These are phyloP conservation scores for Penicillium freii DNA, from an alignment of 2,329 filamentous ascomycete genomes.

Conservation along the genomic window DNA sequence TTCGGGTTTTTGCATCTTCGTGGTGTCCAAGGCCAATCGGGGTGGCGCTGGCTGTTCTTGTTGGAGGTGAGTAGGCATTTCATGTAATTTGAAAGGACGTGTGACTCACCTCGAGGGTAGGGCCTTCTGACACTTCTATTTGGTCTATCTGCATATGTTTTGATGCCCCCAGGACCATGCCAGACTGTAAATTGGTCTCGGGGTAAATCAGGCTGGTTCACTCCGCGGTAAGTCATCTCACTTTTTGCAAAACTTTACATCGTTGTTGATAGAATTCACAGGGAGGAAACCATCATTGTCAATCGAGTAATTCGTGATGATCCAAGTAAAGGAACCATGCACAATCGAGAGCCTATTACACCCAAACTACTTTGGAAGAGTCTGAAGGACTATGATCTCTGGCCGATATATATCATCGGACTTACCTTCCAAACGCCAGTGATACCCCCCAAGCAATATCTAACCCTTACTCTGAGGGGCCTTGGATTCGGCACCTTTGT, in stretches of 20 bases:
- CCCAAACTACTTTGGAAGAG: conserved; percentile 49
- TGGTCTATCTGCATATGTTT: conserved; percentile 42
- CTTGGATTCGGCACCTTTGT: conserved; percentile 57
- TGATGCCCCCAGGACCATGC: conserved; percentile 59
- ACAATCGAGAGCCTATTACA: conserved; percentile 53
- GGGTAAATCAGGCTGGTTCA: conserved; percentile 59
- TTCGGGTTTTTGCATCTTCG: conserved; percentile 41
- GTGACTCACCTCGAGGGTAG: conserved; percentile 28
- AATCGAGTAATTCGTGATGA: conserved; percentile 57
- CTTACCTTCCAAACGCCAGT: conserved; percentile 38
- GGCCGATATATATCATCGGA: conserved; percentile 52
- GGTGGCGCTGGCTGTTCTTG: conserved; percentile 39
- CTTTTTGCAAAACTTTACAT: background rate
- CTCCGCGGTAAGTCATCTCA: conserved; percentile 42
- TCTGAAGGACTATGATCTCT: conserved; percentile 55
- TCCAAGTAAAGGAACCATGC: conserved; percentile 56
- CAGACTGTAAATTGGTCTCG: conserved; percentile 48
- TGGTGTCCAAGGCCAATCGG: conserved; percentile 30
- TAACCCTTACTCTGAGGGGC: conserved; percentile 42
- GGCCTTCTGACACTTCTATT: conserved; percentile 26
- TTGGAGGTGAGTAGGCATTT: conserved; percentile 31
- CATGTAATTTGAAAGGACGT: background rate
- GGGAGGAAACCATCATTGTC: conserved; percentile 65
- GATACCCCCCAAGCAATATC: conserved; percentile 27
- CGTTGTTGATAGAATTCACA: background rate